phyloP scores from a whole-genome alignment of 2,329 filamentous ascomycete species.

The Corynespora cassiicola region DNA sequence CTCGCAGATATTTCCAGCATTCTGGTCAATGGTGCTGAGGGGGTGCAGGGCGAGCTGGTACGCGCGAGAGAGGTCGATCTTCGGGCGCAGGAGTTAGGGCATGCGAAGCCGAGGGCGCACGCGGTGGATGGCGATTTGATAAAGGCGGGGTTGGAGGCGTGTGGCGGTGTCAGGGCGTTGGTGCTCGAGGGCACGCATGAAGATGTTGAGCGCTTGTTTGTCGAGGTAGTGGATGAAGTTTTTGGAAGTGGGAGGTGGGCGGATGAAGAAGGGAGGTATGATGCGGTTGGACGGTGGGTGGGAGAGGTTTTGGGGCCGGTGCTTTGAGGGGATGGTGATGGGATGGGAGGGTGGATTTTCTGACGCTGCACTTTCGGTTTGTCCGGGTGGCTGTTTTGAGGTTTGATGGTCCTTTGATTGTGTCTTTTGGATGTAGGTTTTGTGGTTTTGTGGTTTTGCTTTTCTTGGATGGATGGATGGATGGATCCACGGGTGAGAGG shows the following conservation, averaged over 20 bases:
- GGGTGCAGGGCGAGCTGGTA: conserved; percentile 23
- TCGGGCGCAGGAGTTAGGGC: conserved; percentile 18
- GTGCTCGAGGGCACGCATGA: conserved; percentile 19
- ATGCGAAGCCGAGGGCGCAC: conserved; percentile 27
- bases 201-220: conserved; percentile 27
- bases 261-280: conserved; percentile 19
- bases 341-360: too few relatives aligned
- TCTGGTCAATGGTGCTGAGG: conserved; percentile 30
- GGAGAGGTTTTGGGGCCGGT: conserved; percentile 29
- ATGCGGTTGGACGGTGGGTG: conserved; percentile 28
- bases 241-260: conserved; percentile 22
- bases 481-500: too few relatives aligned
- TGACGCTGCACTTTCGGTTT: too few relatives aligned
- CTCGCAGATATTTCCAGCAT: conserved; percentile 26
- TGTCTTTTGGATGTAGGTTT: too few relatives aligned
- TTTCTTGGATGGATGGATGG: too few relatives aligned
- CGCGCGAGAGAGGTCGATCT: conserved; percentile 34
- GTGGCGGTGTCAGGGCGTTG: conserved; percentile 22
- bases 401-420: too few relatives aligned
- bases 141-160: conserved; percentile 33
- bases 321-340: conserved; percentile 16
- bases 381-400: too few relatives aligned
- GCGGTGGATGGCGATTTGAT: conserved; percentile 54
- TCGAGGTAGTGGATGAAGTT: conserved; percentile 37
- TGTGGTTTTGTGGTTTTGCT: too few relatives aligned